These are phyloP conservation scores for Hypoxylon sp. DNA, from an alignment of 2,329 filamentous ascomycete genomes.

Conservation along the genomic window DNA sequence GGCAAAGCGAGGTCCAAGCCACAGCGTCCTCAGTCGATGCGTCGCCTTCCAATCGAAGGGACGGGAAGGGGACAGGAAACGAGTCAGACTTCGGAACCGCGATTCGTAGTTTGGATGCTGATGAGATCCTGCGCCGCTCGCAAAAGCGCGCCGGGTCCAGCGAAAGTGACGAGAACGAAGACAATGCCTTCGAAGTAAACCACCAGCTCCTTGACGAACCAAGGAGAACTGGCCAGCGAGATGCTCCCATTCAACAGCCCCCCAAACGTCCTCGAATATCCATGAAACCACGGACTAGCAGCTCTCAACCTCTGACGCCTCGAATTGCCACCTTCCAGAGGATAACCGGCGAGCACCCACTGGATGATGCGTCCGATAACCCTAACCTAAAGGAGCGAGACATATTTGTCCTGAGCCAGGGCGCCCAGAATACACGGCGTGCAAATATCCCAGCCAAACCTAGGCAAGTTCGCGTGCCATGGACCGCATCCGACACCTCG, in stretches of 20 bases:
- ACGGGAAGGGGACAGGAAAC: slow-evolving; percentile 20
- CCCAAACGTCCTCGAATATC: slow-evolving; percentile 31
- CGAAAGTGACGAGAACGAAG: slow-evolving; percentile 12
- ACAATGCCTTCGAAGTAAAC: slow-evolving; percentile 38
- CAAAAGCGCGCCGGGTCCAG: slow-evolving; percentile 12
- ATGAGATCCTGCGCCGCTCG: slow-evolving; percentile 22
- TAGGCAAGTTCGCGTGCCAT: slow-evolving; percentile 48
- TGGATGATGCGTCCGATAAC: slow-evolving; percentile 9
- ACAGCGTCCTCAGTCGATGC: not conserved
- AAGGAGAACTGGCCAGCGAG: slow-evolving; percentile 17
- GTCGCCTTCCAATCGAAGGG: slow-evolving; percentile 23
- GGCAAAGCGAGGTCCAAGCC: slow-evolving; percentile 25
- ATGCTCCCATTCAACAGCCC: not conserved
- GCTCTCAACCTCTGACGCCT: not conserved
- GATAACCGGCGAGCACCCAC: slow-evolving; percentile 1
- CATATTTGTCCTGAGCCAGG: slow-evolving; percentile 33
- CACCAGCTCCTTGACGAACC: slow-evolving; percentile 33
- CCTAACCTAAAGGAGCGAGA: slow-evolving; percentile 25
- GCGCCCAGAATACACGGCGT: slow-evolving; percentile 30
- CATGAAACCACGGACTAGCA: not conserved
- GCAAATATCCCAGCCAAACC: slow-evolving; percentile 21
- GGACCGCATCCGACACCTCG: slow-evolving; percentile 53
- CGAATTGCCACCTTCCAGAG: not conserved
- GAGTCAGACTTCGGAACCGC: slow-evolving; percentile 26
- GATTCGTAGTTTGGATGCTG: slow-evolving; percentile 35